Conservation (phyloP, 305 asterid species). For the Solanum chacoense region DNA sequence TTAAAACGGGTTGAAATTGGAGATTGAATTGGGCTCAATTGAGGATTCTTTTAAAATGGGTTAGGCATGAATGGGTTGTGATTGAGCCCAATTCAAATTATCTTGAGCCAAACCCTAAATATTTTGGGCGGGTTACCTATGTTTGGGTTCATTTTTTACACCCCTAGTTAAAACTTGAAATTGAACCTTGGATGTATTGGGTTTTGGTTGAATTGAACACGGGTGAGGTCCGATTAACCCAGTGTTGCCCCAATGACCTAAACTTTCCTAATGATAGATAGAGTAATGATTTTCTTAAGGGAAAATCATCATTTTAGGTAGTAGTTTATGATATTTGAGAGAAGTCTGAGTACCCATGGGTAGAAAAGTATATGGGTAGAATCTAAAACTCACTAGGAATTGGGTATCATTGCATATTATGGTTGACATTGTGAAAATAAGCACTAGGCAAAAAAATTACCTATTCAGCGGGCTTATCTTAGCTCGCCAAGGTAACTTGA, state of each 20-base stretch:
- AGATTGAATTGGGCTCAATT: too few relatives aligned
- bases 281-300: neutral
- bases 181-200: neutral
- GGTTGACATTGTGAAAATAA: too few relatives aligned
- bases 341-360: neutral
- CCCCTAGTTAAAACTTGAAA: neutral
- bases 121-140: too few relatives aligned
- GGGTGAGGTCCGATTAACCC: neutral
- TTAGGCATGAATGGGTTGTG: too few relatives aligned
- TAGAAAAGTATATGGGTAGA: neutral
- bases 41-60: too few relatives aligned
- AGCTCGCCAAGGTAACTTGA: neutral
- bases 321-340: neutral
- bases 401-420: too few relatives aligned
- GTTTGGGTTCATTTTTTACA: too few relatives aligned
- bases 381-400: neutral
- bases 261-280: neutral
- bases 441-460: neutral
- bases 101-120: too few relatives aligned
- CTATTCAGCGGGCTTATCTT: neutral
- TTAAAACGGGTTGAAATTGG: too few relatives aligned
- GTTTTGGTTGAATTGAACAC: neutral
- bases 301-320: neutral
- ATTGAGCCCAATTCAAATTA: too few relatives aligned
- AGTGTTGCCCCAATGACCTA: neutral